Conservation (phyloP, 257 asterid genomes). For the Solanum appendiculatum region DNA sequence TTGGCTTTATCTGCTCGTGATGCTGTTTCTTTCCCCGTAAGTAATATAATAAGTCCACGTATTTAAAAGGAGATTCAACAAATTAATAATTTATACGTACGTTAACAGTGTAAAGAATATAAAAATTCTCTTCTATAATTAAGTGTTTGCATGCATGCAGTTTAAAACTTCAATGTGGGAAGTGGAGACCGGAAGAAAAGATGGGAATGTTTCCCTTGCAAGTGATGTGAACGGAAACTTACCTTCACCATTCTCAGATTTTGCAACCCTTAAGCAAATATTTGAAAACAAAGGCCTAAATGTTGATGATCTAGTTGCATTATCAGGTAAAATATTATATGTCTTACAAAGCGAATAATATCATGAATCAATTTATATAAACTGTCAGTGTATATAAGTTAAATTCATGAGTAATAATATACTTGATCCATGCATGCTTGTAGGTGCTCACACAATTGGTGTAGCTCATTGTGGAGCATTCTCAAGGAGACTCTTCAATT, state of each 20-base stretch:
- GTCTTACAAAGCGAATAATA: background rate
- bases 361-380: no score
- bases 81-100: background rate
- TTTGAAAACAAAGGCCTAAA: constrained; percentile 25
- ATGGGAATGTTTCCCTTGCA: constrained; percentile 30
- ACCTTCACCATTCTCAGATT: constrained; percentile 33
- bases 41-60: background rate
- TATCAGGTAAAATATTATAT: constrained; percentile 26
- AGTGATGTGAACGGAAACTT: constrained; percentile 21
- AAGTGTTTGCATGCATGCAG: background rate
- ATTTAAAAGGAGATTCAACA: background rate
- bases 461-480: constrained; percentile 10
- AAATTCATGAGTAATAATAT: background rate
- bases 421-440: no score
- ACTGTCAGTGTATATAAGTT: background rate
- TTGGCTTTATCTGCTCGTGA: constrained; percentile 23
- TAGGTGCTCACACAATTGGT: constrained; percentile 31
- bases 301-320: constrained; percentile 37
- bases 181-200: no score
- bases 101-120: background rate
- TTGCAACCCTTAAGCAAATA: constrained; percentile 19
- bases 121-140: background rate
- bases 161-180: no score
- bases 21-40: constrained; percentile 15
- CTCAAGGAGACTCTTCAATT: constrained; percentile 17